Percentiles rank a stretch among this genome's conserved stretches.
These are phyloP conservation scores for Sporobolomyces pararoseus DNA, from an alignment of 768 basidiomycete species.

Conservation along the genomic window DNA sequence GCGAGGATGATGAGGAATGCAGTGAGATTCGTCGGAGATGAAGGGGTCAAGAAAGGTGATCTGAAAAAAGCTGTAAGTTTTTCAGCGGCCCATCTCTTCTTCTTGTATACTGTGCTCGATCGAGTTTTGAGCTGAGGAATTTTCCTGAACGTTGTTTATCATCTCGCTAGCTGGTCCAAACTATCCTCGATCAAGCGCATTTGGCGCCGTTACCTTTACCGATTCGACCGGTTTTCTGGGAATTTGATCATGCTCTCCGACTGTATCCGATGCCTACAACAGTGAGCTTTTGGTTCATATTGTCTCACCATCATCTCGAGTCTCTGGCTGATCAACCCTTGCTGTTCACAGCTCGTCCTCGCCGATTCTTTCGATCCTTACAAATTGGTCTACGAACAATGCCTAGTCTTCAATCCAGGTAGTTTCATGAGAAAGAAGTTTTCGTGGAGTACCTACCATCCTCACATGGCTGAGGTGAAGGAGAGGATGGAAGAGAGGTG, in stretches of 20 bases:
- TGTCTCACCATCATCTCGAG: too few species aligned
- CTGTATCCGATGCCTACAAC: slow-evolving; percentile 90
- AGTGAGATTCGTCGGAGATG: slow-evolving; percentile 75
- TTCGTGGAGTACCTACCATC: slow-evolving; percentile 74
- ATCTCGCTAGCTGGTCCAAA: slow-evolving; percentile 47
- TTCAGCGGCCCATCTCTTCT: too few species aligned
- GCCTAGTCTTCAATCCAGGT: slow-evolving; percentile 98
- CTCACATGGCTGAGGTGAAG: slow-evolving; percentile 37
- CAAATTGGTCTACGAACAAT: slow-evolving; percentile 93
- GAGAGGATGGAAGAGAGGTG: slow-evolving; percentile 41
- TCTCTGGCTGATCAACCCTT: too few species aligned
- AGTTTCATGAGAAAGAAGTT: slow-evolving; percentile 78
- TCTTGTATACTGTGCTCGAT: too few species aligned
- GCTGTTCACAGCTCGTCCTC: slow-evolving; percentile 70
- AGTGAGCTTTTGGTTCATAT: slow-evolving; percentile 56
- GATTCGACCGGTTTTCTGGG: slow-evolving; percentile 80
- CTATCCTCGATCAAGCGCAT: slow-evolving; percentile 90
- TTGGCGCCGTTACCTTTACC: slow-evolving; percentile 78
- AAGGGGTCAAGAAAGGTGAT: slow-evolving; percentile 42
- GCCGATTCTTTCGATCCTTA: slow-evolving; percentile 96
- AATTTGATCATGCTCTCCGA: slow-evolving; percentile 85
- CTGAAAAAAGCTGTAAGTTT: slow-evolving; percentile 35
- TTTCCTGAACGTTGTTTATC: too few species aligned
- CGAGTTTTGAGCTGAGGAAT: too few species aligned
- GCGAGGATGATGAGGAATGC: slow-evolving; percentile 86